Percentiles rank a stretch among this genome's conserved stretches.
Evolutionary conservation across 768 basidiomycete genomes (phyloP).

Genomic region (Boletus eberwhitei): DNA sequence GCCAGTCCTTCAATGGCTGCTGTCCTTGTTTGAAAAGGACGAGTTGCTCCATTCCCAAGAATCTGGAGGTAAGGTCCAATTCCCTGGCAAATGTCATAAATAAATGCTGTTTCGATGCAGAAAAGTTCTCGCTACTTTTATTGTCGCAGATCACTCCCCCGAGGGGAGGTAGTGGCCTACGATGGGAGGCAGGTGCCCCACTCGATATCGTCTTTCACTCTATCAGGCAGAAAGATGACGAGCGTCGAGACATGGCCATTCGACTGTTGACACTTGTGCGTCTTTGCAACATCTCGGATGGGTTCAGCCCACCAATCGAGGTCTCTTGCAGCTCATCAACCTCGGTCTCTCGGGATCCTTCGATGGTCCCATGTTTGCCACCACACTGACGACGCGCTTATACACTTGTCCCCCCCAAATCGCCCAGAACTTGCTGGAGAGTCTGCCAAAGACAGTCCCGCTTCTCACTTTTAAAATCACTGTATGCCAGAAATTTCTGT

Average conservation of each 20-base stretch:
- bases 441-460: conserved; percentile 35
- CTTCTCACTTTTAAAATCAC: conserved; percentile 41
- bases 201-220: conserved; percentile 46
- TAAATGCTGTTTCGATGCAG: conserved; percentile 25
- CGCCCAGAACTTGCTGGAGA: conserved; percentile 35
- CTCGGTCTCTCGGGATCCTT: conserved; percentile 37
- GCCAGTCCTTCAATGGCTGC: conserved; percentile 67
- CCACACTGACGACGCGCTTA: conserved; percentile 36
- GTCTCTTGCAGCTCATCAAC: conserved; percentile 37
- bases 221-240: conserved; percentile 30
- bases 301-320: neutral
- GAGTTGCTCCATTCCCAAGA: conserved; percentile 37
- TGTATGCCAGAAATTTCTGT: conserved; percentile 41
- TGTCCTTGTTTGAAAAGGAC: conserved; percentile 67
- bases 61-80: conserved; percentile 24
- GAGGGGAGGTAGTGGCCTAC: conserved; percentile 41
- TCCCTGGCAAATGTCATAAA: conserved; percentile 2
- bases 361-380: conserved; percentile 36
- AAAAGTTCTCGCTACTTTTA: conserved; percentile 49
- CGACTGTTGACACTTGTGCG: conserved; percentile 34
- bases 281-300: neutral
- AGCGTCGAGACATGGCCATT: conserved; percentile 32
- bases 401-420: conserved; percentile 28
- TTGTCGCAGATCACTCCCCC: conserved; percentile 58
- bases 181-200: conserved; percentile 55